Evolutionary conservation across 2,329 filamentous ascomycete genomes (phyloP).

Genomic region (Bretziella fagacearum): DNA sequence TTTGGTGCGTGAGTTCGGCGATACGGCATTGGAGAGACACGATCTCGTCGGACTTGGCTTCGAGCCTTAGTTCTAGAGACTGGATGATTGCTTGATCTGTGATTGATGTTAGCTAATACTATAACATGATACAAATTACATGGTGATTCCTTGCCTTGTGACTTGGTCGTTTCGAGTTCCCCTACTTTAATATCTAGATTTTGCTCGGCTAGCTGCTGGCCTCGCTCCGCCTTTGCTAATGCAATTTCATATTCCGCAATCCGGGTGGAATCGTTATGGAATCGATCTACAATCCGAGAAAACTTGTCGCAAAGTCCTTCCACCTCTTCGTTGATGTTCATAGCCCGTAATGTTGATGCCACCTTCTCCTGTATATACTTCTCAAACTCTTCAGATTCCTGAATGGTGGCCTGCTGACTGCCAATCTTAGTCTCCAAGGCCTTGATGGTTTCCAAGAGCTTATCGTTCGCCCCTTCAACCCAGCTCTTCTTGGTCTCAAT

Average conservation of each 20-base stretch:
- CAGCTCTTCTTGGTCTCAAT: slow-evolving; percentile 5
- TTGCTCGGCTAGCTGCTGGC: neutral
- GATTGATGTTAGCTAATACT: neutral
- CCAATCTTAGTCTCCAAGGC: neutral
- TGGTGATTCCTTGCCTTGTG: neutral
- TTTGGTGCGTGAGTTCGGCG: slow-evolving; percentile 8
- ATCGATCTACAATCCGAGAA: neutral
- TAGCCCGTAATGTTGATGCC: neutral
- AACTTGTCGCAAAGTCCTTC: neutral
- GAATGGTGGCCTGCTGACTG: neutral
- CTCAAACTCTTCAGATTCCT: neutral
- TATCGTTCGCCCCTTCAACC: slow-evolving; percentile 1
- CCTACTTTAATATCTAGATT: neutral
- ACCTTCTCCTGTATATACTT: neutral
- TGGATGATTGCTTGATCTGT: slow-evolving; percentile 2
- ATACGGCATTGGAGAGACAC: neutral
- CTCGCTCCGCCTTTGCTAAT: neutral
- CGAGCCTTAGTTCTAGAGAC: slow-evolving; percentile 1
- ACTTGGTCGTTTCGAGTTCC: neutral
- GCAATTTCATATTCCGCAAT: neutral
- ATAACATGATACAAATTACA: neutral
- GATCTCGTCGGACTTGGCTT: slow-evolving; percentile 4
- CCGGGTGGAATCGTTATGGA: neutral
- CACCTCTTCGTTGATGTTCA: neutral
- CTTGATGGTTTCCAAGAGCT: neutral